Conservation (phyloP, 345 rosid species). For the Arabidopsis suecica region DNA sequence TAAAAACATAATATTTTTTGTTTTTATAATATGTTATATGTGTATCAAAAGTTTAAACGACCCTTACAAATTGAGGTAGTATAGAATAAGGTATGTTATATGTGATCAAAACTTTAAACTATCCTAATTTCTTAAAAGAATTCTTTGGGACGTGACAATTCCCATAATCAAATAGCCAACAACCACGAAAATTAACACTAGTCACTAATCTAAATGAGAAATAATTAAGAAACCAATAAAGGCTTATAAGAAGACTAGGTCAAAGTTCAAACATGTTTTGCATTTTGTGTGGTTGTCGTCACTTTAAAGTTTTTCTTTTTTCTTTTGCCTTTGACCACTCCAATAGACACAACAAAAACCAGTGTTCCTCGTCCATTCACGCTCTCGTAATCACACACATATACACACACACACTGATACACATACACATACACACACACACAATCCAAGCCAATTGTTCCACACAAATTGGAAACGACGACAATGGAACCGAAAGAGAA, state of each 20-base stretch:
- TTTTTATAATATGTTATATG: too few relatives aligned
- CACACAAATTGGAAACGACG: conserved; percentile 5
- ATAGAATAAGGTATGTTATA: too few relatives aligned
- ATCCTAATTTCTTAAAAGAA: too few relatives aligned
- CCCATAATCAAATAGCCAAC: too few relatives aligned
- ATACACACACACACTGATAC: background rate
- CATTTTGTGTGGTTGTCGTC: conserved; percentile 11
- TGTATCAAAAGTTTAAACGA: too few relatives aligned
- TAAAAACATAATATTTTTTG: too few relatives aligned
- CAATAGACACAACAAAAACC: background rate
- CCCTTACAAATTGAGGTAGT: too few relatives aligned
- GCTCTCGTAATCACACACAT: conserved; percentile 8
- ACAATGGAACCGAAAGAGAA: conserved; percentile 50
- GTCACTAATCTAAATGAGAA: background rate
- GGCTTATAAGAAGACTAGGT: background rate
- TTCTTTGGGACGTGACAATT: too few relatives aligned
- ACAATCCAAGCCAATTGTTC: conserved; percentile 1
- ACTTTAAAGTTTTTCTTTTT: background rate
- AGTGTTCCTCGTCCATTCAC: conserved; percentile 6
- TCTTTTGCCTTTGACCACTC: conserved; percentile 18
- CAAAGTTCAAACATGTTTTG: background rate
- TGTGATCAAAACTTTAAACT: too few relatives aligned
- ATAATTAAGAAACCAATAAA: background rate
- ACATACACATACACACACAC: background rate
- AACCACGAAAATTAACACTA: too few relatives aligned